Evolutionary conservation across 129 eudicot species (phyloP).

Genomic region (Solidago caesia): DNA sequence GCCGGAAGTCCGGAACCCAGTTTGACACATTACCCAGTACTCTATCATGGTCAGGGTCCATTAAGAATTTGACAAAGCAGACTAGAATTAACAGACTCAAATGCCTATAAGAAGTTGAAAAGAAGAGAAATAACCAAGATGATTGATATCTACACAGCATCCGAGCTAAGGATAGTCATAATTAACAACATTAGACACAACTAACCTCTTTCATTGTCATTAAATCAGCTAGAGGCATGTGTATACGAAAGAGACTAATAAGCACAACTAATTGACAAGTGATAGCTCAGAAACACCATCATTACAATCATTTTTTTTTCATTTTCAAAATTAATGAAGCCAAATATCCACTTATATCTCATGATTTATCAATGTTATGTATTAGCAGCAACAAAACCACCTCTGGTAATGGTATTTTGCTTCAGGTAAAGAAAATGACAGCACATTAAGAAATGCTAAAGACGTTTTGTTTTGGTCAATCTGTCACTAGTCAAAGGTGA

Average conservation of each 20-base stretch:
- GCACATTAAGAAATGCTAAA: background rate
- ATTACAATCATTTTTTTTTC: background rate
- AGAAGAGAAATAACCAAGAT: background rate
- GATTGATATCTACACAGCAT: background rate
- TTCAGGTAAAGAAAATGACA: background rate
- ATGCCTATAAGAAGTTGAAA: background rate
- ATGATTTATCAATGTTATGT: background rate
- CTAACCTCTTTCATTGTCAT: background rate
- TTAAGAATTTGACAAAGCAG: background rate
- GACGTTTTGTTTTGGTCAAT: background rate
- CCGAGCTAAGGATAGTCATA: background rate
- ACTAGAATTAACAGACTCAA: background rate
- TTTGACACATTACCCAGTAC: background rate
- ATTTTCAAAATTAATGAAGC: background rate
- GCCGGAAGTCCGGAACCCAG: background rate
- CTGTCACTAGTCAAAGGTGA: too few relatives aligned
- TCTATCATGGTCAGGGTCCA: background rate
- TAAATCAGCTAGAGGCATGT: background rate
- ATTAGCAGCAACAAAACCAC: background rate
- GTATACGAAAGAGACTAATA: too few relatives aligned
- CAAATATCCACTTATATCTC: background rate
- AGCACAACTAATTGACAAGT: background rate
- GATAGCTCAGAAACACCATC: background rate
- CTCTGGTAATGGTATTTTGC: background rate
- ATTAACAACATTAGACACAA: background rate